Conservation (phyloP, 306 rosid genomes). For the Lathyrus sativus region DNA sequence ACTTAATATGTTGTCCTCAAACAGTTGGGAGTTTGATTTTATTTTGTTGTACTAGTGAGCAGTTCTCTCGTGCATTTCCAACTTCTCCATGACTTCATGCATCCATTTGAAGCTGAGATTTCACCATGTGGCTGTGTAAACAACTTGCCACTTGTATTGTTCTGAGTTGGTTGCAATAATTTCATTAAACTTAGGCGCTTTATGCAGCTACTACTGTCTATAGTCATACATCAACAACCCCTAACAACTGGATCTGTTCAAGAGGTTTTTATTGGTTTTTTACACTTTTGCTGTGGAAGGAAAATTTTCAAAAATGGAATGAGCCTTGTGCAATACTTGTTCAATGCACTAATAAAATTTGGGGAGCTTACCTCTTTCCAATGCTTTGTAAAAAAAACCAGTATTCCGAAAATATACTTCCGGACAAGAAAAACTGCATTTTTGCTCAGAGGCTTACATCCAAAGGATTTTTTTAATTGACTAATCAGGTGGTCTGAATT, state of each 20-base stretch:
- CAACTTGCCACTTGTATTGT: constrained; percentile 40
- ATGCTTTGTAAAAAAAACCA: background rate
- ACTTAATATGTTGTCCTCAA: constrained; percentile 43
- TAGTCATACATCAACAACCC: constrained; percentile 24
- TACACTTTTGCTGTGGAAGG: background rate
- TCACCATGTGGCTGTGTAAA: constrained; percentile 54
- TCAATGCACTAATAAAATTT: background rate
- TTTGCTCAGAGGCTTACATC: too few species aligned
- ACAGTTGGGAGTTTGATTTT: constrained; percentile 43
- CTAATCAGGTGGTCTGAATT: too few species aligned
- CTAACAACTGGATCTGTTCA: background rate
- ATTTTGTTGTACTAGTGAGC: constrained; percentile 21
- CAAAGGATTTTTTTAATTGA: too few species aligned
- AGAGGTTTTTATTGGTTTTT: background rate
- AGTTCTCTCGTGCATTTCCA: constrained; percentile 67
- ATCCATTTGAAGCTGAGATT: constrained; percentile 43
- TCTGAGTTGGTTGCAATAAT: background rate
- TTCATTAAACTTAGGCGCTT: constrained; percentile 1
- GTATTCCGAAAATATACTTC: too few species aligned
- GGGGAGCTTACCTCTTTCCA: background rate
- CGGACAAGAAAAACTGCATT: too few species aligned
- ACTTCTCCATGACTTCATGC: constrained; percentile 45
- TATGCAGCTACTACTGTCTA: constrained; percentile 3
- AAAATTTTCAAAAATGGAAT: background rate
- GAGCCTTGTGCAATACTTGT: background rate